Conservation (phyloP, 2,329 filamentous ascomycete species). For the Rutstroemia sp. region DNA sequence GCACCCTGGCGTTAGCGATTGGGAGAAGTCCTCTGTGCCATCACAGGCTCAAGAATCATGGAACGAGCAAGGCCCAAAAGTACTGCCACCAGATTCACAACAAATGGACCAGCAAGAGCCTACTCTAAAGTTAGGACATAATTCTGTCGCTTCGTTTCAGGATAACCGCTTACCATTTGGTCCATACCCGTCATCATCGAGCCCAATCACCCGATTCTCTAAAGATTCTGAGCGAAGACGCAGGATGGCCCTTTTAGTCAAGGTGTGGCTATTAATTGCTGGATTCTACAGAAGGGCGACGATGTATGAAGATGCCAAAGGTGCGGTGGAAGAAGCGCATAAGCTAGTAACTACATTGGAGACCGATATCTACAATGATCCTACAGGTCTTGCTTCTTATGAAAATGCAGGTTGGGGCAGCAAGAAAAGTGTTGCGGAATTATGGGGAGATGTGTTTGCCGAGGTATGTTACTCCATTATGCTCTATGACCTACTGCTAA, state of each 20-base stretch:
- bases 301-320: constrained; percentile 71
- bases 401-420: constrained; percentile 68
- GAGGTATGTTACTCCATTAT: constrained; percentile 50
- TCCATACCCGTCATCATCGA: constrained; percentile 16
- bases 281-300: constrained; percentile 78
- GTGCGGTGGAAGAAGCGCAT: constrained; percentile 73
- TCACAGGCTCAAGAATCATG: constrained; percentile 31
- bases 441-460: constrained; percentile 76
- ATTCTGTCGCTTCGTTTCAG: constrained; percentile 11
- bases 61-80: constrained; percentile 10
- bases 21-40: constrained; percentile 45
- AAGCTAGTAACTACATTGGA: constrained; percentile 69
- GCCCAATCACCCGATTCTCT: constrained; percentile 37
- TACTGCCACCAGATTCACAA: constrained; percentile 21
- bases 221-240: constrained; percentile 45
- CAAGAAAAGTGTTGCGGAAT: constrained; percentile 71
- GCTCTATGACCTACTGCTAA: constrained; percentile 21
- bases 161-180: constrained; percentile 16
- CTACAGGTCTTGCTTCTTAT: constrained; percentile 54
- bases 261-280: constrained; percentile 85
- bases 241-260: constrained; percentile 52
- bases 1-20: constrained; percentile 34
- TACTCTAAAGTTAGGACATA: constrained; percentile 12
- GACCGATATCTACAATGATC: constrained; percentile 52
- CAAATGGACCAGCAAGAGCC: constrained; percentile 23